These are phyloP conservation scores for Uromyces viciae-fabae DNA, from an alignment of 1,284 basidiomycete genomes.

Conservation along the genomic window DNA sequence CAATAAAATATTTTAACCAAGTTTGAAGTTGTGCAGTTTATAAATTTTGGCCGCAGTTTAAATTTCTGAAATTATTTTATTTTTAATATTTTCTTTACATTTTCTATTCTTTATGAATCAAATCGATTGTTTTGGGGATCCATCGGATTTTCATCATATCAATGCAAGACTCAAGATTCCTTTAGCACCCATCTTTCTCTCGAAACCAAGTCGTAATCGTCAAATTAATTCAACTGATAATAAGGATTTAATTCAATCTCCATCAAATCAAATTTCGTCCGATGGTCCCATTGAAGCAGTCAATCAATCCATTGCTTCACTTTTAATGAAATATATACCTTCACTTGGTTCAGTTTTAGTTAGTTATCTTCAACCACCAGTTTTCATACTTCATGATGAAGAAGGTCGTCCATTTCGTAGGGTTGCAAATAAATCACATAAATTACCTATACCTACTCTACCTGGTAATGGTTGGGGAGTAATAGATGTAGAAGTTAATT, in stretches of 20 bases:
- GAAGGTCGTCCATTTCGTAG: not conserved
- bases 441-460: not conserved
- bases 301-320: slow-evolving; percentile 28
- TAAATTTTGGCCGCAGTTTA: too few relatives aligned
- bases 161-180: slow-evolving; percentile 21
- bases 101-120: too few relatives aligned
- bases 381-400: not conserved
- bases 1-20: too few relatives aligned
- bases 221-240: not conserved
- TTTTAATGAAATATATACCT: slow-evolving; percentile 41
- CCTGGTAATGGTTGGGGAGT: slow-evolving; percentile 21
- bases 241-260: not conserved
- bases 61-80: too few relatives aligned
- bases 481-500: slow-evolving; percentile 18
- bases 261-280: not conserved
- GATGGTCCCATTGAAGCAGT: slow-evolving; percentile 16
- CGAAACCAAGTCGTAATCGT: not conserved
- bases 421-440: not conserved
- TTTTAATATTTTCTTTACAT: too few relatives aligned
- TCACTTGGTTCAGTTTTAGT: slow-evolving; percentile 23
- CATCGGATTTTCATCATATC: slow-evolving; percentile 41
- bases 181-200: slow-evolving; percentile 21
- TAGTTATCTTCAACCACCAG: slow-evolving; percentile 23
- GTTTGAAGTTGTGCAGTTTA: too few relatives aligned
- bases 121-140: too few relatives aligned